Conservation (phyloP, 495 filamentous ascomycete species). For the Astrocystis sublimbata region DNA sequence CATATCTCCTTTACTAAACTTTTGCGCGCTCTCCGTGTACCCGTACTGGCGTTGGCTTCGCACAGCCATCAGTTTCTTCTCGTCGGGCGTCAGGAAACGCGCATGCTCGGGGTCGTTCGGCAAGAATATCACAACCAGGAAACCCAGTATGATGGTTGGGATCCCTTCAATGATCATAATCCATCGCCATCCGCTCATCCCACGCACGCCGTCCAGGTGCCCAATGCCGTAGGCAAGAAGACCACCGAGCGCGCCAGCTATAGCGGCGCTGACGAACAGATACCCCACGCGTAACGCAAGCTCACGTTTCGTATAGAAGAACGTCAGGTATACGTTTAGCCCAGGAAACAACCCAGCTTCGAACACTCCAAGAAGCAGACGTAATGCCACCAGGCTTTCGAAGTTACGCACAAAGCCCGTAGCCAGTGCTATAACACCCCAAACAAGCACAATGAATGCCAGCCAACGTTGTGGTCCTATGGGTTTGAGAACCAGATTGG, state of each 20-base stretch:
- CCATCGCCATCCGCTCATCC: slow-evolving; percentile 64
- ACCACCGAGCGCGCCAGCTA: slow-evolving; percentile 76
- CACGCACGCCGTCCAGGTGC: slow-evolving; percentile 65
- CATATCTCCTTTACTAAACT: slow-evolving; percentile 57
- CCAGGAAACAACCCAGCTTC: slow-evolving; percentile 75
- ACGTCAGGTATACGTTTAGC: slow-evolving; percentile 66
- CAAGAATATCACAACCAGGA: slow-evolving; percentile 61
- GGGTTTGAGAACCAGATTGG: slow-evolving; percentile 65
- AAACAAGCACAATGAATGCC: slow-evolving; percentile 61
- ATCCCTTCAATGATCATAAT: slow-evolving; percentile 74
- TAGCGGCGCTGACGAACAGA: slow-evolving; percentile 73
- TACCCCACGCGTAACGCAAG: slow-evolving; percentile 74
- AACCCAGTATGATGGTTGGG: slow-evolving; percentile 63
- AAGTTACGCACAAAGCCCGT: slow-evolving; percentile 65
- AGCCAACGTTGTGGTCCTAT: slow-evolving; percentile 68
- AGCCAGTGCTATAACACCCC: slow-evolving; percentile 72
- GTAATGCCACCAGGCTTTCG: slow-evolving; percentile 48
- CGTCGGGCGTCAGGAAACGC: slow-evolving; percentile 60
- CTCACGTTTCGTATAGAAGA: slow-evolving; percentile 75
- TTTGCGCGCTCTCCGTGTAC: slow-evolving; percentile 59
- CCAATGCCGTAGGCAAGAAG: slow-evolving; percentile 74
- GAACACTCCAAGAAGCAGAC: slow-evolving; percentile 62
- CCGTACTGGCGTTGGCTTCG: slow-evolving; percentile 55
- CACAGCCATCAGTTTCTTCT: slow-evolving; percentile 52
- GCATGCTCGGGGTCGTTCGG: slow-evolving; percentile 66